These are phyloP conservation scores for Citrus cavaleriei DNA, from an alignment of 345 rosid genomes.

Conservation along the genomic window DNA sequence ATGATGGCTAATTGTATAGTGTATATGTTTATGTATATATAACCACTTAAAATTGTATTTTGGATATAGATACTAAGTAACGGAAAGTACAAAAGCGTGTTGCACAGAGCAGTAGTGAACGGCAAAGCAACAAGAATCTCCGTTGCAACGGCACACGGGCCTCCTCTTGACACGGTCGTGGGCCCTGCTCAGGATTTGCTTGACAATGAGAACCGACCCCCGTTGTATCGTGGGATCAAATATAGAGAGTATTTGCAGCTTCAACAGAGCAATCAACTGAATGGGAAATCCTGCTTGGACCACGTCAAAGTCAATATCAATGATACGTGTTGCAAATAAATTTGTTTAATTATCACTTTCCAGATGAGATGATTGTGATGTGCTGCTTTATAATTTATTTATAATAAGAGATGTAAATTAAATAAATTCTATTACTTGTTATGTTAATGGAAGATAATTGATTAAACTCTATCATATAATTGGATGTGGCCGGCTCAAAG, in stretches of 20 bases:
- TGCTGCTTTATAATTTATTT: neutral
- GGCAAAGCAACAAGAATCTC: constrained; percentile 28
- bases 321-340: neutral
- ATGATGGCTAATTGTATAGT: too few species aligned
- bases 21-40: too few species aligned
- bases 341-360: neutral
- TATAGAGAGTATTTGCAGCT: constrained; percentile 28
- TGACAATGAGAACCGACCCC: neutral
- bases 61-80: constrained; percentile 28
- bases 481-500: neutral
- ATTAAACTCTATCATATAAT: neutral
- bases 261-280: constrained; percentile 27
- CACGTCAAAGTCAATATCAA: constrained; percentile 5
- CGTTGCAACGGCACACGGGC: constrained; percentile 31
- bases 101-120: constrained; percentile 36
- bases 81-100: constrained; percentile 35
- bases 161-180: constrained; percentile 24
- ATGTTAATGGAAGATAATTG: neutral
- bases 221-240: constrained; percentile 22
- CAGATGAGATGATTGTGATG: neutral
- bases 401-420: neutral
- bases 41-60: neutral
- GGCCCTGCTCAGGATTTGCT: constrained; percentile 26
- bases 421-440: neutral
- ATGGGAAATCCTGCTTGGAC: constrained; percentile 28